Evolutionary conservation across 75 land plant species (phyloP).

Genomic region (Isoetes taiwanensis): DNA sequence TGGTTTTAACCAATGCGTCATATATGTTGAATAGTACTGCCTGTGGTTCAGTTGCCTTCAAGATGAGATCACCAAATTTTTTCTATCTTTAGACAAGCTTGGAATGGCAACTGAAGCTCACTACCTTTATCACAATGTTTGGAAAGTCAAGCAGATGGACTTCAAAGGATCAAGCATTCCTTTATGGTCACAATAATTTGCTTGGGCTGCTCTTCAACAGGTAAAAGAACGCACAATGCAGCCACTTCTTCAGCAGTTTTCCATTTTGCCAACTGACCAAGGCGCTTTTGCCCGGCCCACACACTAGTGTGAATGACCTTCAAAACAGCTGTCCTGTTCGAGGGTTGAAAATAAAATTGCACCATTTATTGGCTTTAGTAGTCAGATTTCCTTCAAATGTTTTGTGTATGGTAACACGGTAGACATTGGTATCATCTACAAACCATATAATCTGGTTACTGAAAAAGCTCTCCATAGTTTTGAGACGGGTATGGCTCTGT

Average conservation of each 20-base stretch:
- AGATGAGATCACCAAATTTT: slow-evolving; percentile 95
- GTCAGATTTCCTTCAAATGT: slow-evolving; percentile 99
- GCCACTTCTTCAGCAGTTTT: slow-evolving; percentile 99
- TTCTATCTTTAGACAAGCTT: slow-evolving; percentile 98
- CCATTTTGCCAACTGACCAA: slow-evolving; percentile 99
- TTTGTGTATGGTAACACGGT: slow-evolving; percentile 98
- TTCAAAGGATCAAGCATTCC: slow-evolving; percentile 98
- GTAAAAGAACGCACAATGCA: slow-evolving; percentile 85
- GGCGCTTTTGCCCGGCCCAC: slow-evolving; percentile 99
- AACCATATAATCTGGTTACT: slow-evolving; percentile 99
- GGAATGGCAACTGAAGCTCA: slow-evolving; percentile 97
- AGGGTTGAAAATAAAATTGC: slow-evolving; percentile 96
- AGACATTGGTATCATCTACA: slow-evolving; percentile 99
- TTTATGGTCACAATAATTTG: slow-evolving; percentile 99
- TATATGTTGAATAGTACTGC: slow-evolving; percentile 98
- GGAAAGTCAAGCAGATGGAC: slow-evolving; percentile 99
- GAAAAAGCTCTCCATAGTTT: slow-evolving; percentile 96
- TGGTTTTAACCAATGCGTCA: slow-evolving; percentile 98
- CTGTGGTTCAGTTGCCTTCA: slow-evolving; percentile 98
- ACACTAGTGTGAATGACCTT: slow-evolving; percentile 99
- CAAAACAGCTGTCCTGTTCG: slow-evolving; percentile 93
- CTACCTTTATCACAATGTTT: slow-evolving; percentile 99
- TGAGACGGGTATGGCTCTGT: slow-evolving; percentile 98
- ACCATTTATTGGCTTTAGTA: slow-evolving; percentile 97
- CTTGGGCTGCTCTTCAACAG: slow-evolving; percentile 98